These are phyloP conservation scores for Aspergillus ruber DNA, from an alignment of 2,329 filamentous ascomycete genomes.

Conservation along the genomic window DNA sequence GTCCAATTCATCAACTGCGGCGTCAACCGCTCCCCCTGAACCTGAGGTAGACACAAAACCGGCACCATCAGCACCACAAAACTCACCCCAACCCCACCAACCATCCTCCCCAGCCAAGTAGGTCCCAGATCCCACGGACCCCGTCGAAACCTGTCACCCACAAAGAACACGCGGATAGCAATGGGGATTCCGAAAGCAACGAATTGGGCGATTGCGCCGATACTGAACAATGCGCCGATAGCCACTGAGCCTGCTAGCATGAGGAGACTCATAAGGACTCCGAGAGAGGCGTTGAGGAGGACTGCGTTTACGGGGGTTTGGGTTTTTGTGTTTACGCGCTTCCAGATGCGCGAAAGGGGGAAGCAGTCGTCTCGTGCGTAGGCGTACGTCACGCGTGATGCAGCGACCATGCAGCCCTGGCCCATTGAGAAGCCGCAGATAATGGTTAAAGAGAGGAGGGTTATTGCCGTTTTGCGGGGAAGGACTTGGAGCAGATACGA, in stretches of 20 bases:
- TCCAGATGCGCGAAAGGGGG: conserved; percentile 54
- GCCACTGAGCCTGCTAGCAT: conserved; percentile 59
- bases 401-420: conserved; percentile 64
- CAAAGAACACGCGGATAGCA: conserved; percentile 42
- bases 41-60: conserved; percentile 58
- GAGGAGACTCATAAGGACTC: conserved; percentile 55
- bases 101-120: conserved; percentile 44
- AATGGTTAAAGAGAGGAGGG: conserved; percentile 60
- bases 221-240: conserved; percentile 63
- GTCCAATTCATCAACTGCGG: conserved; percentile 61
- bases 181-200: conserved; percentile 45
- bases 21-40: conserved; percentile 49
- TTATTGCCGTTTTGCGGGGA: conserved; percentile 53
- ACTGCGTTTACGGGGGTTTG: conserved; percentile 65
- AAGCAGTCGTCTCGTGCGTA: conserved; percentile 69
- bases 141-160: conserved; percentile 57
- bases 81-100: conserved; percentile 50
- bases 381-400: conserved; percentile 63
- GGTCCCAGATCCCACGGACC: conserved; percentile 64
- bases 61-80: conserved; percentile 64
- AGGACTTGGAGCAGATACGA: conserved; percentile 63
- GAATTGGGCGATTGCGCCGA: conserved; percentile 63
- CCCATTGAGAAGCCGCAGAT: conserved; percentile 66
- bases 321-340: conserved; percentile 54
- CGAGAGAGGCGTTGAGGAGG: conserved; percentile 58